phyloP scores from a whole-genome alignment of 1,284 basidiomycete genomes.

The Ceratobasidium sp. region DNA sequence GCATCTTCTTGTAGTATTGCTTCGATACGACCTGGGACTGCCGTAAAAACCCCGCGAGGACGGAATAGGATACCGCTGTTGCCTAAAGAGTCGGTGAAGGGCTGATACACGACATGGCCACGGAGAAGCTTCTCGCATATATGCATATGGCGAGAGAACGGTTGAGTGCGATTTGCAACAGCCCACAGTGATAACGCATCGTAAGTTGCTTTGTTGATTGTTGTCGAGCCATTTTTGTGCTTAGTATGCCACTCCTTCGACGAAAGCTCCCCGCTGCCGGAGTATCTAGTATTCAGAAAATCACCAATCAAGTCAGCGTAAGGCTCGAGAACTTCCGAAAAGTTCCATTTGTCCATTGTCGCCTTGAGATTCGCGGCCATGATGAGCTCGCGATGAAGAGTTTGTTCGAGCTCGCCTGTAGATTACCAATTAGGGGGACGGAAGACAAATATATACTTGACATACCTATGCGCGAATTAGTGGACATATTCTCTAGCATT shows the following conservation, averaged over 20 bases:
- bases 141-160: background rate
- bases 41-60: background rate
- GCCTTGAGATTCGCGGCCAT: constrained; percentile 6
- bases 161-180: background rate
- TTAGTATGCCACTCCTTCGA: background rate
- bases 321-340: background rate
- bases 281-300: background rate
- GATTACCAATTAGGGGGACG: background rate
- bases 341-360: background rate
- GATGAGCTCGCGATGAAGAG: constrained; percentile 17
- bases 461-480: constrained; percentile 39
- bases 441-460: background rate
- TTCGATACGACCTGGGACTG: constrained; percentile 1
- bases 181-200: background rate
- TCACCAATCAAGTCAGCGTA: background rate
- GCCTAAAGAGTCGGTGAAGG: background rate
- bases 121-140: background rate
- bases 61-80: background rate
- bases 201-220: background rate
- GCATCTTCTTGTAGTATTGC: background rate
- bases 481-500: constrained; percentile 23
- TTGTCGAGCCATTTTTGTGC: no score
- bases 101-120: constrained; percentile 1
- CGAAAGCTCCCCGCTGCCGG: no score
- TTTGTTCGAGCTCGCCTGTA: constrained; percentile 26